Evolutionary conservation across 371 early-diverging fungal genomes (phyloP).

Genomic region (Lichtheimia ornata): DNA sequence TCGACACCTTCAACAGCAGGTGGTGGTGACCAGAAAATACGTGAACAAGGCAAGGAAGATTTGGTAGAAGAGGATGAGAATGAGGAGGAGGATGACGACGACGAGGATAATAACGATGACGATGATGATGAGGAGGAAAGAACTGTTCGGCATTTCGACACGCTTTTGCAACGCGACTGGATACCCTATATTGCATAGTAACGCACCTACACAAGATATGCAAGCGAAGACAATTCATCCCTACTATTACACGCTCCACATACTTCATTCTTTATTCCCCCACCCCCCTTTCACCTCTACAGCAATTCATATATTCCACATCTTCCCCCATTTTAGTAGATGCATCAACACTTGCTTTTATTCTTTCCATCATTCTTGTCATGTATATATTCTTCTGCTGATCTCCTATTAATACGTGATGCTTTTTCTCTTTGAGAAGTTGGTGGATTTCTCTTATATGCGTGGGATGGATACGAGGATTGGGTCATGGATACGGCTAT

Average conservation of each 20-base stretch:
- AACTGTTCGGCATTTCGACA: constrained; percentile 45
- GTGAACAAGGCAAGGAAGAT: neutral
- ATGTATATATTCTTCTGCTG: too few species aligned
- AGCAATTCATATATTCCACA: too few species aligned
- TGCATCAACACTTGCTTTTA: too few species aligned
- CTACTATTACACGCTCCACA: constrained; percentile 5
- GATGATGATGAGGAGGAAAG: constrained; percentile 31
- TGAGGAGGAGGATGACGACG: constrained; percentile 2
- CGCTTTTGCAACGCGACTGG: constrained; percentile 33
- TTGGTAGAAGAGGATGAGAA: constrained; percentile 10
- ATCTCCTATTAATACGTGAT: too few species aligned
- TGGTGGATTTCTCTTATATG: too few species aligned
- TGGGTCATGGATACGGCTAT: too few species aligned
- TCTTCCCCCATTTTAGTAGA: too few species aligned
- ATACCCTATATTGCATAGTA: constrained; percentile 50
- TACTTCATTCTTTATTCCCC: neutral
- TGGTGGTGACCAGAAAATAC: too few species aligned
- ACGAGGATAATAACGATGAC: neutral
- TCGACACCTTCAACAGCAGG: neutral
- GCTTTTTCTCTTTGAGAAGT: too few species aligned
- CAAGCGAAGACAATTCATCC: neutral
- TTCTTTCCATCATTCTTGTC: too few species aligned
- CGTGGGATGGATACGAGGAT: too few species aligned
- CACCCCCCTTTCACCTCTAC: too few species aligned
- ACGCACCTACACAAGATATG: neutral